phyloP scores from a whole-genome alignment of 139 green algal species.

The Coccomyxa sp. region DNA sequence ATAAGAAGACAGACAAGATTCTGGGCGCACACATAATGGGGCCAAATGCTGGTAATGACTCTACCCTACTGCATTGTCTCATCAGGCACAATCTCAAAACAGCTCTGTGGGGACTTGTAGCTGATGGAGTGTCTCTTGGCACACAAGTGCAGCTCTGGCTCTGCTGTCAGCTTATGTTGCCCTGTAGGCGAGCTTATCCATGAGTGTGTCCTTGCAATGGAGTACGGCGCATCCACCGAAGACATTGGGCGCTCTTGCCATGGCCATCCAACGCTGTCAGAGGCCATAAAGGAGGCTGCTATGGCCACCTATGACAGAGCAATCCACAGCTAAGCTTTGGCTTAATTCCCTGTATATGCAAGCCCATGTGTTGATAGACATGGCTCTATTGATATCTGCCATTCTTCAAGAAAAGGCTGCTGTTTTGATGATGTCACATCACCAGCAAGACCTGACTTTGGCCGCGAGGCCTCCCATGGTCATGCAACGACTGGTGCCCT shows the following conservation, averaged over 20 bases:
- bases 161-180: too few relatives aligned
- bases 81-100: not conserved
- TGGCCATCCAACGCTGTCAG: constrained; percentile 93
- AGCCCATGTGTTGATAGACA: too few relatives aligned
- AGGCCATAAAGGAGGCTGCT: constrained; percentile 97
- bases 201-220: constrained; percentile 83
- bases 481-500: too few relatives aligned
- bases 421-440: too few relatives aligned
- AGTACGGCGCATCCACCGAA: constrained; percentile 83
- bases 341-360: too few relatives aligned
- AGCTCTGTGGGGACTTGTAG: not conserved
- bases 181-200: constrained; percentile 85
- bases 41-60: constrained; percentile 71
- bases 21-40: constrained; percentile 96
- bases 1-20: constrained; percentile 92
- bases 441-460: too few relatives aligned
- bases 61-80: not conserved
- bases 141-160: not conserved
- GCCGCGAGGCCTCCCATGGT: too few relatives aligned
- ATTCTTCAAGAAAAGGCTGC: too few relatives aligned
- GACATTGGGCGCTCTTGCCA: constrained; percentile 98
- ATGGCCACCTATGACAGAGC: constrained; percentile 82
- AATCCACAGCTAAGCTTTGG: constrained; percentile 79
- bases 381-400: too few relatives aligned
- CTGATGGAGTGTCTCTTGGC: not conserved